These are phyloP conservation scores for Rhododendron vialii DNA, from an alignment of 148 eudicot genomes.

Conservation along the genomic window DNA sequence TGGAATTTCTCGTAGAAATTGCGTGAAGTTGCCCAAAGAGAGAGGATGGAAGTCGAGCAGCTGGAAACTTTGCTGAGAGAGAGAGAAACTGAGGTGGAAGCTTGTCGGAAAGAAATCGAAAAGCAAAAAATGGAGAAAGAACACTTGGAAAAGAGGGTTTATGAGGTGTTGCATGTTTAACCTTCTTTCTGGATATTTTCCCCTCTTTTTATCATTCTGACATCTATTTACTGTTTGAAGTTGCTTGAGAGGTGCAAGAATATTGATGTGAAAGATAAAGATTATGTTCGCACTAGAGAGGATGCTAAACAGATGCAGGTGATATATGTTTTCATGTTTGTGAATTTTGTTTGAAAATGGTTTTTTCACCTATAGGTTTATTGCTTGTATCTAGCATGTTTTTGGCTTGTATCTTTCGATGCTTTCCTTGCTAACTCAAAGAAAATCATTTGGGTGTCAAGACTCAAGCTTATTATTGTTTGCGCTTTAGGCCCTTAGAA, in stretches of 20 bases:
- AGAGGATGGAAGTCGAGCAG: slow-evolving; percentile 53
- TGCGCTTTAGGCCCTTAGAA: neutral
- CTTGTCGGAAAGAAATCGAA: slow-evolving; percentile 50
- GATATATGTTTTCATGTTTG: neutral
- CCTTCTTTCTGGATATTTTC: neutral
- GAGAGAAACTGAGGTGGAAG: slow-evolving; percentile 52
- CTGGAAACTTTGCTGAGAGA: slow-evolving; percentile 45
- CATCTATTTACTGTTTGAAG: slow-evolving; percentile 16
- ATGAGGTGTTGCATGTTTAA: slow-evolving; percentile 34
- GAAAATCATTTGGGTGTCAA: neutral
- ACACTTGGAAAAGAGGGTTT: slow-evolving; percentile 39
- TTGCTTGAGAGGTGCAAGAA: slow-evolving; percentile 55
- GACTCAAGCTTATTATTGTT: neutral
- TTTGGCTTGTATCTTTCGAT: neutral
- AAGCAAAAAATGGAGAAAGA: slow-evolving; percentile 49
- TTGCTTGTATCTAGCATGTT: neutral
- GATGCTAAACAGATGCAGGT: slow-evolving; percentile 62
- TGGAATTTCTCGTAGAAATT: slow-evolving; percentile 38
- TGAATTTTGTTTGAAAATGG: neutral
- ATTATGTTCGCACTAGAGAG: slow-evolving; percentile 54
- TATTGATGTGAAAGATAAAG: slow-evolving; percentile 70
- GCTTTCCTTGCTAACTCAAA: neutral
- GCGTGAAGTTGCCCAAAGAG: slow-evolving; percentile 53
- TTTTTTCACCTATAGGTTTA: neutral
- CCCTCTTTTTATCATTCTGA: neutral